Evolutionary conservation across 139 green algal species (phyloP), one percentile per base, ranked within the genome.

Genomic region (Diplosphaera chodatii): DNA sequence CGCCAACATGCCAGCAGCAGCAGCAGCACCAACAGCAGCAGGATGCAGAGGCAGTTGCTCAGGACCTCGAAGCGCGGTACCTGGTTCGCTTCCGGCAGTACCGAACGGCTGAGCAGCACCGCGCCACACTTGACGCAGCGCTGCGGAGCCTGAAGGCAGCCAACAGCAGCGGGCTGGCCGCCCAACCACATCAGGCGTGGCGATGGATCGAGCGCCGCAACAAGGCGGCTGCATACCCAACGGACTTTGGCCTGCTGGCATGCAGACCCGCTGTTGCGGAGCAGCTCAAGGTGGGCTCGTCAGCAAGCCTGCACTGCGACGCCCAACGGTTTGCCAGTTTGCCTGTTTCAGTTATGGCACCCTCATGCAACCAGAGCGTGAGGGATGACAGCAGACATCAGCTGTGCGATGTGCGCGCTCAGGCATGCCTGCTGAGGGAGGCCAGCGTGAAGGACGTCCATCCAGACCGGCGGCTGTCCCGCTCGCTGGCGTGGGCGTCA

Each of bases 161-260:
- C 4, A 40, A 28, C 28, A 28, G 48, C 48, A 59, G 48, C 48
- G 16, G 48, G 16, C n/a, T n/a, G n/a, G 48, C 48, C 22, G 48
- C 48, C 3, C 18, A 74, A 21, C 29, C 25, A 10, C 29, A 15
- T 5, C 20, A 31, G 8, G 63, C 18, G 23, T 95, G 87, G 89
- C 25, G 69, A 2, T 95, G 88, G 86, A 31, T 94, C 21, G 66
- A 75, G 1, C 79, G 91, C 8, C 27, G 78, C 28, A 95, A 96
- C 75, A 29, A 75, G 28, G 91, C 88, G 4, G 55, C 68, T 0
- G 21, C 31, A 20, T 82, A 80, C 63, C 89, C 91, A 15, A 97
- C 91, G 33, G 91, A 97, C 70, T 97, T 97, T 82, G 90, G 73
- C 0, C 65, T 97, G 63, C 13, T 97, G 21, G 25, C 40, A 4